Base-by-base conservation (phyloP, 1,284 basidiomycete genomes). In the Prillingera fragicola region DNA sequence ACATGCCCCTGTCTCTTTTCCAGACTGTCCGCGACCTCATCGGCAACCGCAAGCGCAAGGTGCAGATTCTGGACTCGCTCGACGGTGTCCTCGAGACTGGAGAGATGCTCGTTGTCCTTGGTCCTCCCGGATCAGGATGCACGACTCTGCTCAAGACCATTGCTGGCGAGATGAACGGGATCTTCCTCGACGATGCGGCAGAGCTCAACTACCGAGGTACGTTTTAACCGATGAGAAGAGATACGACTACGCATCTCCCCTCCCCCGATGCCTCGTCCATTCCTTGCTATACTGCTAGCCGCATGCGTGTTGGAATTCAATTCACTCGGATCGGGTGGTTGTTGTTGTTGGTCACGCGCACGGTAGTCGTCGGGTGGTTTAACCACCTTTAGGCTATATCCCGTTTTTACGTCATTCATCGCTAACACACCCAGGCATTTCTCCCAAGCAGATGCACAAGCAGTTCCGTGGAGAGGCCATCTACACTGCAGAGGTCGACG, bases 51-150 rank as follows among this genome's bases (percentile, higher is more conserved):
- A 71, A 72, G 38, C 64, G 64, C 35, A 68, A 70, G 50, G 72
- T 77, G 18, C 62, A 76, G 45, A 77, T 78, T 43, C 62, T 77
- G 35, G 65, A 72, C 41, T 61, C 69, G 33, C 71, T 78, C 44
- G 74, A 73, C 27, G 74, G 74, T 27, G 44, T 67, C 5, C 47
- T 75, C 22, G 62, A 73, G 39, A 62, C 73, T 0, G 77, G 75
- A 33, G 78, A 81, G 67, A 77, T 81, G 66, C 51, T 69, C 8
- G 70, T 85, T 45, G 67, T 75, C n/a, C 72, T 76, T 6, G 64
- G 80, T 12, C 65, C 83, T n/a, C 81, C 83, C 78, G 63, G 74
- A 81, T 46, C 80, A 56, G 70, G 52, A 43, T 88, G 87, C 58
- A 59, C 80, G 43, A 70, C 78, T 0, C 69, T 72, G 34, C 63